Evolutionary conservation across 2,329 filamentous ascomycete species (phyloP).

Genomic region (Pseudocercospora vitis): DNA sequence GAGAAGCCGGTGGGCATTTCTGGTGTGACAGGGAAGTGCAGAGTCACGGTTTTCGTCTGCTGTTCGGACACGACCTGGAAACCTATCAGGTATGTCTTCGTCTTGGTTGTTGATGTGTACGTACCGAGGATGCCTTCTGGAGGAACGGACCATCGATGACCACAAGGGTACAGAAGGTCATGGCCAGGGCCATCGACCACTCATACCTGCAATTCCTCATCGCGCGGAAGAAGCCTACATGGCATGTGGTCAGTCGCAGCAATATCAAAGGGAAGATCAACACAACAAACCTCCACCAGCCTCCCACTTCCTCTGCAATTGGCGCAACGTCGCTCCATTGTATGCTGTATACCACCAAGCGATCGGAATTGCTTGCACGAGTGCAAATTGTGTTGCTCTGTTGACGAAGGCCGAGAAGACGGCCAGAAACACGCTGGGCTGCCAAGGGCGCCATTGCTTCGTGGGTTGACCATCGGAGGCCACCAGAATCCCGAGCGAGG

Average conservation of each 20-base stretch:
- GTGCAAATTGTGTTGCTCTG: conserved; percentile 11
- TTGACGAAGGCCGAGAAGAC: conserved; percentile 18
- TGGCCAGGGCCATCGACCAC: conserved; percentile 8
- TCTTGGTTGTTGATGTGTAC: too few relatives aligned
- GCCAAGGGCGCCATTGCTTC: conserved; percentile 11
- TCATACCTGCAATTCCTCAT: conserved; percentile 8
- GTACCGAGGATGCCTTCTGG: background rate
- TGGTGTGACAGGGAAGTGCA: conserved; percentile 13
- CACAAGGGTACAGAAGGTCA: conserved; percentile 12
- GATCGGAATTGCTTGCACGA: conserved; percentile 11
- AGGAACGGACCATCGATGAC: conserved; percentile 19
- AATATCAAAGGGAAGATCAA: background rate
- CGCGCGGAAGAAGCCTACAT: conserved; percentile 7
- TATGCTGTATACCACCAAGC: conserved; percentile 21
- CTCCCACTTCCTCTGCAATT: conserved; percentile 18
- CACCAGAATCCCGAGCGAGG: conserved; percentile 18
- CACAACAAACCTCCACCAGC: background rate
- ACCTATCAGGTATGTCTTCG: too few relatives aligned
- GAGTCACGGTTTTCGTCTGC: conserved; percentile 6
- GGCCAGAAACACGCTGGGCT: conserved; percentile 21
- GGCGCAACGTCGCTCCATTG: conserved; percentile 9
- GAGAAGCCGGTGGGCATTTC: conserved; percentile 18
- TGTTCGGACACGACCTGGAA: background rate
- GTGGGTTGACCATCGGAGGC: conserved; percentile 16
- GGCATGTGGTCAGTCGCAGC: background rate